Evolutionary conservation across 129 eudicot species (phyloP).

Genomic region (Tagetes erecta): DNA sequence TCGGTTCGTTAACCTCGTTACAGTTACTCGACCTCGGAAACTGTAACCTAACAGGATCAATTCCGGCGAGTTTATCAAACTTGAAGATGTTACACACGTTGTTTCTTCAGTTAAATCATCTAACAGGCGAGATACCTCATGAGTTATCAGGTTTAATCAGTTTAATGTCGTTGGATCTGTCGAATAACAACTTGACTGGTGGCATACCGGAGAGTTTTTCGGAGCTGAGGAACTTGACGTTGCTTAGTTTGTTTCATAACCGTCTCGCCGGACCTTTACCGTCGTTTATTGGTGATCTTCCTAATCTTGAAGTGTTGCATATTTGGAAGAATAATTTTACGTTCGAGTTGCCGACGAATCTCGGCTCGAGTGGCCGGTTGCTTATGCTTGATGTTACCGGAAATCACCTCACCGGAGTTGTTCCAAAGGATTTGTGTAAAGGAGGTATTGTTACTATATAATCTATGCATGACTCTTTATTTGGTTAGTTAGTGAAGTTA

Average conservation of each 20-base stretch:
- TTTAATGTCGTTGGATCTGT: slow-evolving; percentile 72
- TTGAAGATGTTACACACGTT: slow-evolving; percentile 54
- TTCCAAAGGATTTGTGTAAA: slow-evolving; percentile 63
- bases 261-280: slow-evolving; percentile 75
- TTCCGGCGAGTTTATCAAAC: slow-evolving; percentile 64
- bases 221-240: slow-evolving; percentile 55
- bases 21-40: slow-evolving; percentile 47
- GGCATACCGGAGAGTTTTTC: slow-evolving; percentile 63
- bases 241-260: slow-evolving; percentile 57
- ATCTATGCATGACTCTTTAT: neutral
- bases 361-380: slow-evolving; percentile 64
- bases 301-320: slow-evolving; percentile 71
- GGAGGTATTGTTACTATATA: slow-evolving; percentile 53
- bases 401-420: slow-evolving; percentile 70
- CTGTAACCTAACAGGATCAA: slow-evolving; percentile 67
- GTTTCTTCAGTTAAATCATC: slow-evolving; percentile 63
- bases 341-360: slow-evolving; percentile 57
- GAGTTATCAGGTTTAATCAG: slow-evolving; percentile 55
- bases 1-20: slow-evolving; percentile 49
- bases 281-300: slow-evolving; percentile 64
- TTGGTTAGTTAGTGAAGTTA: no score
- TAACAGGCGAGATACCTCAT: slow-evolving; percentile 65
- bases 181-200: slow-evolving; percentile 55
- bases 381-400: slow-evolving; percentile 53
- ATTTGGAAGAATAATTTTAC: slow-evolving; percentile 89